Evolutionary conservation across 2,329 filamentous ascomycete species (phyloP).

Genomic region (Arthroderma uncinatum): DNA sequence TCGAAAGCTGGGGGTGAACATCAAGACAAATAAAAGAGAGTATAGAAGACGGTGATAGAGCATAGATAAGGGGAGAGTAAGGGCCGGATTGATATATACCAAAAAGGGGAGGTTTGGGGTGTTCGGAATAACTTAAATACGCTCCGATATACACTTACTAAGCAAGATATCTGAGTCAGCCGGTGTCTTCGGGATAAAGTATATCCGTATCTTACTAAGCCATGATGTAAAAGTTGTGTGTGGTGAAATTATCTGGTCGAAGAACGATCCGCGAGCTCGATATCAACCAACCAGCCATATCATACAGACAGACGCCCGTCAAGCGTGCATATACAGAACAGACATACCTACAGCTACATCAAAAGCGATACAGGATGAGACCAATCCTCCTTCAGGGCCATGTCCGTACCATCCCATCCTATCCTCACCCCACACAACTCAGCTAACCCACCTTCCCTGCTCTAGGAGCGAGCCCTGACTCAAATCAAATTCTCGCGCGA

Average conservation of each 20-base stretch:
- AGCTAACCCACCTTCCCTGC: conserved; percentile 18
- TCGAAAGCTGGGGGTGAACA: too few species aligned
- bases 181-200: neutral
- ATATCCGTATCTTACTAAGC: neutral
- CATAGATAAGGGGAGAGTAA: too few species aligned
- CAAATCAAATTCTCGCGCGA: conserved; percentile 94
- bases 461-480: conserved; percentile 87
- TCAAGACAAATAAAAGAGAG: too few species aligned
- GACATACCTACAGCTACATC: neutral
- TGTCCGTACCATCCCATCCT: conserved; percentile 38
- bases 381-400: conserved; percentile 93
- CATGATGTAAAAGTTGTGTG: neutral
- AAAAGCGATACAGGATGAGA: conserved; percentile 57
- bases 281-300: neutral
- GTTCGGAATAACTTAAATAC: too few species aligned
- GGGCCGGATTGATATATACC: too few species aligned
- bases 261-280: conserved; percentile 11
- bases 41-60: too few species aligned
- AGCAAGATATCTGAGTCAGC: too few species aligned
- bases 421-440: conserved; percentile 1
- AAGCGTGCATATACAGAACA: neutral
- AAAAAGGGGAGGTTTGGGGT: too few species aligned
- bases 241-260: neutral
- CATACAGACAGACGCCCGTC: neutral
- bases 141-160: too few species aligned